These are phyloP conservation scores for Exophiala sp. DNA, from an alignment of 2,329 filamentous ascomycete genomes.

Conservation along the genomic window DNA sequence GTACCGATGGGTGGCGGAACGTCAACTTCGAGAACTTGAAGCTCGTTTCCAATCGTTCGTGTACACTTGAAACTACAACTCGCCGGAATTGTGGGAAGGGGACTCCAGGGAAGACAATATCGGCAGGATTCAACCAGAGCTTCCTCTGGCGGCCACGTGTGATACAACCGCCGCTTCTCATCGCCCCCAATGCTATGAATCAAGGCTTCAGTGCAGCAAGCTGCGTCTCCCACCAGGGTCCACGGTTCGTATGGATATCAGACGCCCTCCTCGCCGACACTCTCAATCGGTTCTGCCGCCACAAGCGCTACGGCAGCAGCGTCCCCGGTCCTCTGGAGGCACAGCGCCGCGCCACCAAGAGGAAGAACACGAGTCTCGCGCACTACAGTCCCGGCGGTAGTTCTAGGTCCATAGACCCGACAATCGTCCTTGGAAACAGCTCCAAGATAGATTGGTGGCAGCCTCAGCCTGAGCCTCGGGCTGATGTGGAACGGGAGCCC, in stretches of 20 bases:
- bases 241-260: constrained; percentile 39
- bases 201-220: constrained; percentile 19
- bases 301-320: constrained; percentile 53
- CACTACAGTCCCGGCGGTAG: constrained; percentile 29
- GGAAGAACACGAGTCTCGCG: constrained; percentile 49
- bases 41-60: too few species aligned
- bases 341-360: constrained; percentile 49
- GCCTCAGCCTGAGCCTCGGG: background rate
- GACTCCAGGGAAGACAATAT: background rate
- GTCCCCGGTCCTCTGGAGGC: constrained; percentile 60
- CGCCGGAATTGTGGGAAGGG: background rate
- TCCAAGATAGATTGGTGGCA: constrained; percentile 27
- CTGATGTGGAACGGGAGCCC: background rate
- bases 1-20: background rate
- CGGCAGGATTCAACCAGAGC: background rate
- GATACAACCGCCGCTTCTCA: background rate
- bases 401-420: constrained; percentile 35
- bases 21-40: background rate
- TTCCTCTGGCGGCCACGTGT: background rate
- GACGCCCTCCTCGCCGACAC: constrained; percentile 42
- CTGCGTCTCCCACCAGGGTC: constrained; percentile 17
- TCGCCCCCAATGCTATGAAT: constrained; percentile 27
- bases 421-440: constrained; percentile 36
- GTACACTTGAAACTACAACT: background rate
- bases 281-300: constrained; percentile 45